Evolutionary conservation across 2,329 filamentous ascomycete species (phyloP).

Genomic region (Periglandula ipomoeae): DNA sequence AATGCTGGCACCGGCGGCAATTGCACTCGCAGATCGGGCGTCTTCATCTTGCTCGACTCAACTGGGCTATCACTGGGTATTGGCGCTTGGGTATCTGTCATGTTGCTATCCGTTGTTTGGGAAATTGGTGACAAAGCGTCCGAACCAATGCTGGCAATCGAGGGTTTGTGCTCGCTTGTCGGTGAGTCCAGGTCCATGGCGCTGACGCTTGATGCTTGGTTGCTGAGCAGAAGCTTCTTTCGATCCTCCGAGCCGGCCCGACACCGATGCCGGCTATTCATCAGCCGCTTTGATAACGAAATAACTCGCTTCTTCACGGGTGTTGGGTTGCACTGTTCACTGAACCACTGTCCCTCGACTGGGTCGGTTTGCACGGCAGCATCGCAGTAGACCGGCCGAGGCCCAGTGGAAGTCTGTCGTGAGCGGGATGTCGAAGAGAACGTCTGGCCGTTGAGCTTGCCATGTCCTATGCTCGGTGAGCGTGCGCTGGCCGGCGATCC

Average conservation of each 20-base stretch:
- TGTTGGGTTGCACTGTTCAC: conserved; percentile 23
- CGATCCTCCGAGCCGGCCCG: conserved; percentile 31
- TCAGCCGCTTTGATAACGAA: conserved; percentile 42
- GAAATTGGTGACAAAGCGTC: conserved; percentile 17
- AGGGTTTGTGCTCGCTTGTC: conserved; percentile 19
- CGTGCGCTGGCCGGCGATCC: conserved; percentile 37
- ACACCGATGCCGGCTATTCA: conserved; percentile 38
- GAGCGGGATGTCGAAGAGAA: conserved; percentile 21
- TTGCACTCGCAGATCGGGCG: conserved; percentile 43
- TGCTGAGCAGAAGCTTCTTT: conserved; percentile 16
- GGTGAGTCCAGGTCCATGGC: conserved; percentile 33
- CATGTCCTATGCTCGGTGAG: conserved; percentile 27
- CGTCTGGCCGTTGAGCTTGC: conserved; percentile 18
- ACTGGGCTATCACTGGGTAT: conserved; percentile 3
- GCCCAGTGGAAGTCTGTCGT: conserved; percentile 28
- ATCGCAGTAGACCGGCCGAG: conserved; percentile 38
- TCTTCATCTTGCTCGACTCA: conserved; percentile 24
- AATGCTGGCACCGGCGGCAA: conserved; percentile 48
- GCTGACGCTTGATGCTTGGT: conserved; percentile 19
- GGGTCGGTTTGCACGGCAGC: conserved; percentile 46
- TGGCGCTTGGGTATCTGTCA: conserved; percentile 21
- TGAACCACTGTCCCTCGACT: conserved; percentile 45
- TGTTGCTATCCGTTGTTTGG: conserved; percentile 15
- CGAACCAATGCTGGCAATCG: conserved; percentile 11
- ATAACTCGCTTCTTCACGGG: conserved; percentile 40